Evolutionary conservation across 2,329 filamentous ascomycete species (phyloP), one percentile per base, ranked within the genome.

Genomic region (Neophaeococcomyces mojaviensis): DNA sequence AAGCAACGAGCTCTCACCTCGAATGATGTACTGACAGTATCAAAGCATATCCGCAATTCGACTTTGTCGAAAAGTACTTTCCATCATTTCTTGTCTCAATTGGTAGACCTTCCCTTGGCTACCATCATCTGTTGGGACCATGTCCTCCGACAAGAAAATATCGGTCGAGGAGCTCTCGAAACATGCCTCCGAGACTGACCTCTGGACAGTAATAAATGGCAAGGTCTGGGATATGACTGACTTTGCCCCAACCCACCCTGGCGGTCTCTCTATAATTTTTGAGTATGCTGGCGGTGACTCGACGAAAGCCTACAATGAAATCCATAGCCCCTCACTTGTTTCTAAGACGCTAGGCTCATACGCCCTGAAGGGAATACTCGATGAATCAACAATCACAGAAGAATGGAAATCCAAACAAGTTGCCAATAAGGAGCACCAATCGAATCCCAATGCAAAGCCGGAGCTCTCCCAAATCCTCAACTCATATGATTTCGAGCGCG

Each of bases 131-230:
- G 10, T 36, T 13, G 4, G 30, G 4, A 35, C 10, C 6, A 46
- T 46, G 43, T 13, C 22, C 20, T 20, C 22, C 30, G 15, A 32
- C 38, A 24, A 12, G 7, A 44, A 49, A 33, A 46, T 53, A 16
- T 41, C 49, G 8, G 39, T 47, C 15, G 33, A 36, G 15, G 52
- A 54, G 37, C 28, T 54, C 34, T 20, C 20, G n/a, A 44, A 43
- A 18, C 77, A 81, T 56, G 74, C 68, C 45, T 67, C 60, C 10
- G 54, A 64, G 19, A 54, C 69, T 45, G 62, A 79, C 52, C 72
- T 75, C 56, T 86, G 82, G 82, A 75, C 86, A 49, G 79, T 84
- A 15, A 74, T 86, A n/a, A 75, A 85, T 60, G 76, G 76, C 35
- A 74, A 76, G 55, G 79, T 85, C 19, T 85, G 81, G 66, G 78